Conservation (phyloP, 1,284 basidiomycete species). For the Moesziomyces parantarcticus region DNA sequence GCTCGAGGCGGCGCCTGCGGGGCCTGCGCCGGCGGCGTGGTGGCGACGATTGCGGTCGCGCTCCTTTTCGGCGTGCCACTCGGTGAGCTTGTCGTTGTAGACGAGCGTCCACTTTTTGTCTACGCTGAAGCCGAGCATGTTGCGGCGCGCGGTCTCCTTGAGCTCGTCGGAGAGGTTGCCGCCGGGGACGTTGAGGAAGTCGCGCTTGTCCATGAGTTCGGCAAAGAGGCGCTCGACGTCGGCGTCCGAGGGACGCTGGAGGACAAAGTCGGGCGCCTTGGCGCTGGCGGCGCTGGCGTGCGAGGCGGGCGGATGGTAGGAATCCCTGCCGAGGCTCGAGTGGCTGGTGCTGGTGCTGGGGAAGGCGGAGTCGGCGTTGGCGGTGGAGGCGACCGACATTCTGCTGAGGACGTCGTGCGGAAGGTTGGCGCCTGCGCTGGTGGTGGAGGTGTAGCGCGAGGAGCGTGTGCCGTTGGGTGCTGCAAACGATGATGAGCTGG, state of each 20-base stretch:
- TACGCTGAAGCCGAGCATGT: conserved; percentile 63
- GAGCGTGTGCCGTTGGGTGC: conserved; percentile 24
- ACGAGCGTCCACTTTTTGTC: conserved; percentile 95
- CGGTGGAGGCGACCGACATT: conserved; percentile 39
- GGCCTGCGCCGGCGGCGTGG: conserved; percentile 70
- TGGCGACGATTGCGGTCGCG: conserved; percentile 50
- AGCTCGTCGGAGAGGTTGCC: conserved; percentile 58
- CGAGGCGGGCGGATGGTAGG: conserved; percentile 14
- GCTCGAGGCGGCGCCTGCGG: conserved; percentile 69
- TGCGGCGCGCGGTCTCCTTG: conserved; percentile 55
- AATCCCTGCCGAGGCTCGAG: conserved; percentile 29
- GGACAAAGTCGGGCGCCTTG: conserved; percentile 53
- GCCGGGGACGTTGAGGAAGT: conserved; percentile 61
- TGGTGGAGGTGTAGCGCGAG: conserved; percentile 39
- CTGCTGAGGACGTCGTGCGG: conserved; percentile 26
- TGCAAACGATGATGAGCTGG: conserved; percentile 20
- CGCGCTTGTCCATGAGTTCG: conserved; percentile 66
- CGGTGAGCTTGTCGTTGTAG: conserved; percentile 82
- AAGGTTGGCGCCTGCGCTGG: conserved; percentile 12
- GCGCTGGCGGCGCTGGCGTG: background rate
- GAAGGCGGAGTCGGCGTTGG: conserved; percentile 2
- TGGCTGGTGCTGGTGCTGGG: conserved; percentile 24
- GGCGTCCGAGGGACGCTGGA: conserved; percentile 54
- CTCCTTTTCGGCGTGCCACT: conserved; percentile 74
- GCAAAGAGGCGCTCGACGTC: conserved; percentile 65